Base-by-base conservation (phyloP, 1,284 basidiomycete genomes). In the Ustilago crameri region DNA sequence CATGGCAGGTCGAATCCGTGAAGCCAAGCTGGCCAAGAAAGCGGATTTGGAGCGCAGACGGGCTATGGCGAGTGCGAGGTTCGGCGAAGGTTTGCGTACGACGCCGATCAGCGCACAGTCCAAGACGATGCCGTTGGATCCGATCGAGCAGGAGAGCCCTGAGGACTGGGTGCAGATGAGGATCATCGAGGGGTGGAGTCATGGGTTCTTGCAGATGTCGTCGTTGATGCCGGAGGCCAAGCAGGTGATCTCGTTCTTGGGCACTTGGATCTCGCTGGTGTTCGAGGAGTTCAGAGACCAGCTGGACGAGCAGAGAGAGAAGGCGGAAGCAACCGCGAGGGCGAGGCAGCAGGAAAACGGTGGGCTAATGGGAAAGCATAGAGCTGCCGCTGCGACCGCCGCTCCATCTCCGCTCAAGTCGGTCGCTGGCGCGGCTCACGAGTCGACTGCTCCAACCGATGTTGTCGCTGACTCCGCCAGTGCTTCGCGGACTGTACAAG, bases 81-180 rank as follows among this genome's bases (percentile, higher is more conserved):
- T 84, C 50, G 85, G 85, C 20, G 85, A 86, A 70, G 77, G 79
- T 2, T 70, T 87, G 9, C 83, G 86, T 20, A 87, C 87, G 84
- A 85, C 85, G 79, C 51, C 66, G 2, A 73, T 75, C 84, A 26
- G 56, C 5, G 32, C 56, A 14, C 15, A 22, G 5, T 9, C 45
- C 20, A 51, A 84, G 83, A n/a, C n/a, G n/a, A 58, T 83, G 89
- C 70, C 12, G 3, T 47, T 62, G 9, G 86, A 87, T 60, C 85
- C 85, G 22, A 86, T 87, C 54, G 76, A 89, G 14, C 85, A 86
- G 26, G 91, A 96, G 84, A 89, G 86, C 26, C 93, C 95, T 69
- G 91, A 93, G 57, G 94, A 98, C 81, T 97, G 95, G 93, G 93
- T 97, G 18, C 91, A 92, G 84, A 91, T 95, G 87, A 90, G 78